Percentiles rank a stretch among this genome's conserved stretches.
These are phyloP conservation scores for Echites panduratus DNA, from an alignment of 257 asterid genomes.

Conservation along the genomic window DNA sequence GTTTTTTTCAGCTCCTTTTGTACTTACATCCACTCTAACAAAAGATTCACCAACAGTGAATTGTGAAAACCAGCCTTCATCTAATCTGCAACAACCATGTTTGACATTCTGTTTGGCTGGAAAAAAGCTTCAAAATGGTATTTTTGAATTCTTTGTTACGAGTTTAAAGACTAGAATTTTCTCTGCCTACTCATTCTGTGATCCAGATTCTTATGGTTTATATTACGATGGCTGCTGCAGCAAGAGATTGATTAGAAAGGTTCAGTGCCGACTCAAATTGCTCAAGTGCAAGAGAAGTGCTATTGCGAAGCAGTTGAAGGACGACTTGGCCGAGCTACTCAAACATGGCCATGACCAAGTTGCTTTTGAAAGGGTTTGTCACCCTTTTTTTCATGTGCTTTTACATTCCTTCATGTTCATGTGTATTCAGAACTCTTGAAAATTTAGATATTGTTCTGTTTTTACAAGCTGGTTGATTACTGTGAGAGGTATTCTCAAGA, in stretches of 20 bases:
- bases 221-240: constrained; percentile 24
- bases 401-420: background rate
- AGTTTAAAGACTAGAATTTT: background rate
- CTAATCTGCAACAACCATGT: constrained; percentile 29
- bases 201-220: background rate
- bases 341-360: constrained; percentile 44
- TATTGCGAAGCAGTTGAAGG: constrained; percentile 47
- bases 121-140: constrained; percentile 89
- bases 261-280: constrained; percentile 59
- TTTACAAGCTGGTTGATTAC: background rate
- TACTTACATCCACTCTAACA: background rate
- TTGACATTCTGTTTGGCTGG: constrained; percentile 71
- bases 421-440: background rate
- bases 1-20: background rate
- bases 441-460: background rate
- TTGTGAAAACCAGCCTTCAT: constrained; percentile 4
- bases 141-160: background rate
- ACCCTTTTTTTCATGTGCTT: background rate
- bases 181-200: background rate
- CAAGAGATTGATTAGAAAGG: constrained; percentile 51
- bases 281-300: constrained; percentile 57
- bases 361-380: constrained; percentile 55
- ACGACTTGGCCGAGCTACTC: constrained; percentile 62
- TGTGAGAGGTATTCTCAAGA: too few species aligned
- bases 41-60: constrained; percentile 1